Base-by-base conservation (phyloP, 75 land plant species). In the Sequoia sempervirens region DNA sequence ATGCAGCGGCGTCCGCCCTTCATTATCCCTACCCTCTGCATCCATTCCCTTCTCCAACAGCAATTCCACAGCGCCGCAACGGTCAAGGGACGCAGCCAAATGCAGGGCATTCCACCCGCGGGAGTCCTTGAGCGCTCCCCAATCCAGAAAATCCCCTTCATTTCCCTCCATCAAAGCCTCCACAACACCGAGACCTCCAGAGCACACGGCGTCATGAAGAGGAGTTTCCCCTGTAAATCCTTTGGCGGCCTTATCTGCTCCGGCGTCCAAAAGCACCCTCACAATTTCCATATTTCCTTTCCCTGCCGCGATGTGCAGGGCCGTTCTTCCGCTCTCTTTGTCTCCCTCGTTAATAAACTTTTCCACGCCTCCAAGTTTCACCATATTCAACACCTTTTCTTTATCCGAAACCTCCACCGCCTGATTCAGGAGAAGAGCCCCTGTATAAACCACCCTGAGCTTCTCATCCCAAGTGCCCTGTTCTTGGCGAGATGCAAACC, bases 1-100 rank as follows among this genome's bases (percentile, higher is more conserved):
- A 75, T 90, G 91, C 86, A 92, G 46, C 74, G 88, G 68, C 26
- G 90, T 90, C 79, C 86, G 30, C 41, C 89, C 91, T 79, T 92
- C 88, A 34, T 75, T 82, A 61, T 89, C 92, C 76, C 84, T 74
- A 7, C 46, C 61, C 30, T 91, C 89, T 30, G 64, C 46, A 34
- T 86, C 45, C 23, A 80, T 80, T 18, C 80, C 85, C 0, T 46
- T 80, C 11, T 86, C 72, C 32, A 86, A 47, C 10, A 86, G 14
- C 0, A 86, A 34, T 8, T 84, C 54, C 54, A 83, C 23, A 32
- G 83, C 80, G 30, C 43, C 28, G 1, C 83, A 38, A 9, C 61
- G 64, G 5, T 78, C 66, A 9, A 84, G 79, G 17, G 85, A 75
- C 4, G 85, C 84, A 1, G 87, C 87, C 41, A 86, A 84, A 76